Percentiles rank a stretch among this genome's conserved stretches.
Evolutionary conservation across 2,329 filamentous ascomycete genomes (phyloP).

Genomic region (Ilyonectria robusta): DNA sequence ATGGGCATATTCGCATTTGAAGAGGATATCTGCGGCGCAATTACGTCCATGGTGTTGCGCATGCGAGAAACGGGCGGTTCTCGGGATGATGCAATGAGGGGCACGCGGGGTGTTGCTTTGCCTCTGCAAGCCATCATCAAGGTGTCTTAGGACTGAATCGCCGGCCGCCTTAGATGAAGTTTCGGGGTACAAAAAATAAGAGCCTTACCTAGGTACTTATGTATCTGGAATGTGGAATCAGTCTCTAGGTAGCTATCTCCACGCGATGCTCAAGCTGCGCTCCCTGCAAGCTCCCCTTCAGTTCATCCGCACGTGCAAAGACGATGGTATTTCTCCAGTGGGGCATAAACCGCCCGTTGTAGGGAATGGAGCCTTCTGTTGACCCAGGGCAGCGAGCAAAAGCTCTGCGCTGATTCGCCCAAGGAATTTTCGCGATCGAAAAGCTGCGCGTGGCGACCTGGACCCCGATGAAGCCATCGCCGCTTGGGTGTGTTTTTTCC

Average conservation of each 20-base stretch:
- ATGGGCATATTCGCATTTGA: not conserved
- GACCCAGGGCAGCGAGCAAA: not conserved
- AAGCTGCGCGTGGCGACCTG: not conserved
- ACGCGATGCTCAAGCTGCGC: not conserved
- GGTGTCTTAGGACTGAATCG: not conserved
- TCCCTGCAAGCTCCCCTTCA: no score
- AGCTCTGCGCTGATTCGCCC: not conserved
- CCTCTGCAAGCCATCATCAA: not conserved
- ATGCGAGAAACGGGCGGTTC: not conserved
- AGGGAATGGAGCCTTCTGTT: not conserved
- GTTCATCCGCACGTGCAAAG: not conserved
- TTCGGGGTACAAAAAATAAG: not conserved
- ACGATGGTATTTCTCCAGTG: not conserved
- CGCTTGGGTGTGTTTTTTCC: not conserved
- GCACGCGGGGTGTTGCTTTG: slow-evolving; percentile 11
- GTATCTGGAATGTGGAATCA: not conserved
- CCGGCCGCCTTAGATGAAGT: not conserved
- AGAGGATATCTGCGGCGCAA: not conserved
- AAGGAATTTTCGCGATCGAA: not conserved
- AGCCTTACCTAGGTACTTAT: not conserved
- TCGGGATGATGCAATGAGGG: slow-evolving; percentile 30
- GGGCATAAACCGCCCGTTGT: not conserved
- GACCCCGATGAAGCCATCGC: not conserved
- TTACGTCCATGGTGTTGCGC: not conserved
- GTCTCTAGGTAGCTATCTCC: not conserved